Evolutionary conservation across 495 filamentous ascomycete genomes (phyloP).

Genomic region (Penicillium simplicissimum): DNA sequence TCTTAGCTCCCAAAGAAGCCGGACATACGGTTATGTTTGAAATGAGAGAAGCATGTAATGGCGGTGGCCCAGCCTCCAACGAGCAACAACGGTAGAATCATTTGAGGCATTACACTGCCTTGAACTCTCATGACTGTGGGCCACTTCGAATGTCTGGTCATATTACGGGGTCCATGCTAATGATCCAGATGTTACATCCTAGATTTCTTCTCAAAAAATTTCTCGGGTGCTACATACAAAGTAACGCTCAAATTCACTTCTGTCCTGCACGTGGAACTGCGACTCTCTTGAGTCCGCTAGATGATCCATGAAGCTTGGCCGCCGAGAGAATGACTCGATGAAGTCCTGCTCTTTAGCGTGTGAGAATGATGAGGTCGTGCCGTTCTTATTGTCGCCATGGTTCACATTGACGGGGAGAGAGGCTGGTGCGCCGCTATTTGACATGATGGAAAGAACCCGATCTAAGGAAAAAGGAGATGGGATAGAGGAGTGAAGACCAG

Average conservation of each 20-base stretch:
- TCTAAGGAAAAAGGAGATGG: not conserved
- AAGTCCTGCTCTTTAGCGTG: conserved; percentile 29
- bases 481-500: not conserved
- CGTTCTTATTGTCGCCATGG: conserved; percentile 17
- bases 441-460: conserved; percentile 11
- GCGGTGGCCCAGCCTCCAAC: conserved; percentile 68
- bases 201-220: not conserved
- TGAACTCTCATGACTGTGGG: conserved; percentile 77
- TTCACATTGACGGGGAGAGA: conserved; percentile 31
- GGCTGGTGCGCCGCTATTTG: conserved; percentile 18
- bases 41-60: conserved; percentile 63
- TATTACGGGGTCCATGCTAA: conserved; percentile 64
- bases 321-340: conserved; percentile 32
- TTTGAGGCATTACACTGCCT: conserved; percentile 75
- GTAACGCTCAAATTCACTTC: conserved; percentile 44
- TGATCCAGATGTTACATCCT: not conserved
- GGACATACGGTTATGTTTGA: conserved; percentile 50
- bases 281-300: conserved; percentile 40
- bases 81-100: conserved; percentile 71
- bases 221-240: conserved; percentile 38
- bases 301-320: conserved; percentile 43
- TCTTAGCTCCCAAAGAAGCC: not conserved
- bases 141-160: conserved; percentile 76
- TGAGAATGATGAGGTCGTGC: conserved; percentile 3
- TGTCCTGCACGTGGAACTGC: conserved; percentile 37